Evolutionary conservation across 148 eudicot genomes (phyloP), one percentile per base, ranked within the genome.

Genomic region (Fallopia convolvulus): DNA sequence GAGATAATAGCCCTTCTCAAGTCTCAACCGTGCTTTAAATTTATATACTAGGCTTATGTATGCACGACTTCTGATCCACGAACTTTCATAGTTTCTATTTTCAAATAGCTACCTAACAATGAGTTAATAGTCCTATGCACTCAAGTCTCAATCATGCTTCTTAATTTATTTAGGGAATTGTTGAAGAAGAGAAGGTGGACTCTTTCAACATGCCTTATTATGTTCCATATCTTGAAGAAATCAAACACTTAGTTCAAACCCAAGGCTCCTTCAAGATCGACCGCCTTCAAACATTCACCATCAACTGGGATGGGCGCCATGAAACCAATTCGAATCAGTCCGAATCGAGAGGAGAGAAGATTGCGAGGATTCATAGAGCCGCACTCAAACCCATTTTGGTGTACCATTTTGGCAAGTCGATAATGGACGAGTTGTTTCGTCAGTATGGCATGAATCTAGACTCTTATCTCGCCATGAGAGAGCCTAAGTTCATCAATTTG

Each of bases 161-260:
- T 41, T 41, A 41, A 41, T 41, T 63, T n/a, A 53, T 84, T 75
- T 68, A 89, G 96, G 98, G 93, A 5, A 72, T 80, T 8, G 42
- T 91, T 44, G 84, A 87, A 76, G 90, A 91, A 72, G 93, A 89
- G 75, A 91, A 84, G 46, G 80, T 93, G 21, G 92, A 89, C 70
- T 79, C 83, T 0, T 93, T 91, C 55, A 90, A 89, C 66, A 86
- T 79, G 11, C 93, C 98, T 8, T 87, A 72, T 56, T 91, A 93
- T 72, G 87, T 90, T 18, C 89, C 98, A 10, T 81, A 80, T 30
- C 49, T 75, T 15, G 85, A 87, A 76, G 98, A 93, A 80, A 13
- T 91, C 39, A 82, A 77, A 50, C 39, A 50, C 20, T 74, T 75
- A 61, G 79, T 88, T 0, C 76, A 83, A 72, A 76, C 74, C 53